Percentiles rank a stretch among this genome's conserved stretches.
Evolutionary conservation across 2,329 filamentous ascomycete genomes (phyloP).

Genomic region (Juglanconis sp.): DNA sequence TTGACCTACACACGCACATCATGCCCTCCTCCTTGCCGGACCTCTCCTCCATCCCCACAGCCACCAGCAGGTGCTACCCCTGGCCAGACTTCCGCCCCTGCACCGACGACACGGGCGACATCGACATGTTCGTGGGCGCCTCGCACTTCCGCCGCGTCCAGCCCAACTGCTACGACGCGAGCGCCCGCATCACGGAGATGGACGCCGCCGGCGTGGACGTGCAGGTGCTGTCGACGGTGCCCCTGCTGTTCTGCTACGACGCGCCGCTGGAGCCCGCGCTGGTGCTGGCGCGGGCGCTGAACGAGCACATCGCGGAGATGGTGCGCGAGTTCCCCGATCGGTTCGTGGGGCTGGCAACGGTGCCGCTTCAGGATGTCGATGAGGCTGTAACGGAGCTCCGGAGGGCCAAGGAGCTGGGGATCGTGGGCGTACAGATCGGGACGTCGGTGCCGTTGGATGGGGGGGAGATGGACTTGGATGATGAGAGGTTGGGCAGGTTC

Average conservation of each 20-base stretch:
- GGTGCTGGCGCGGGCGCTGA: constrained; percentile 29
- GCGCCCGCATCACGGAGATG: constrained; percentile 29
- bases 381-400: constrained; percentile 28
- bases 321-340: constrained; percentile 24
- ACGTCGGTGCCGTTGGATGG: constrained; percentile 24
- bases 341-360: constrained; percentile 32
- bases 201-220: constrained; percentile 33
- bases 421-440: constrained; percentile 33
- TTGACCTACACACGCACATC: constrained; percentile 36
- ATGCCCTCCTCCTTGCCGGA: constrained; percentile 36
- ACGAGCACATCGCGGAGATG: constrained; percentile 29
- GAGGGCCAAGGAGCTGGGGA: constrained; percentile 23
- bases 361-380: constrained; percentile 30
- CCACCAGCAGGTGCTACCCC: constrained; percentile 34
- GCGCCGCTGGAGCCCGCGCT: constrained; percentile 26
- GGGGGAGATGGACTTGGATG: constrained; percentile 29
- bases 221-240: constrained; percentile 34
- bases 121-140: constrained; percentile 33
- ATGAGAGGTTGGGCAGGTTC: constrained; percentile 27
- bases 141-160: constrained; percentile 32
- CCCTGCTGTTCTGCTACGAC: constrained; percentile 36
- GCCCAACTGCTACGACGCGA: constrained; percentile 30
- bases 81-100: constrained; percentile 28
- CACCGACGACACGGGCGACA: constrained; percentile 21
- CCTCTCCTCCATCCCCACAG: constrained; percentile 42